Evolutionary conservation across 129 eudicot genomes (phyloP), one percentile per base, ranked within the genome.

Genomic region (Ambrosia artemisiifolia): DNA sequence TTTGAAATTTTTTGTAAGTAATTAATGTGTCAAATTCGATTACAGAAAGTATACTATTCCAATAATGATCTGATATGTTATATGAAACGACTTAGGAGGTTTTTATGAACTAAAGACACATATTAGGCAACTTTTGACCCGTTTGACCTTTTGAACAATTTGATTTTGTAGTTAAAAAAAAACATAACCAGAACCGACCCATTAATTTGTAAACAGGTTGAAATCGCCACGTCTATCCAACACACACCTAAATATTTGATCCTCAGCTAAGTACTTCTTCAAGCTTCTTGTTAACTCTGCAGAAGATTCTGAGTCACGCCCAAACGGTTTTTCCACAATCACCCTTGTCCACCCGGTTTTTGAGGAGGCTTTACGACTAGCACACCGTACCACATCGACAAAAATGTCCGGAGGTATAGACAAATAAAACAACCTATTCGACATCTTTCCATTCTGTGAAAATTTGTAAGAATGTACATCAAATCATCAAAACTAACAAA

Each of bases 281-380:
- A 93, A 83, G 69, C 79, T 85, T 79, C 85, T 83, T 12, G 98
- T 93, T 61, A 93, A 76, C 85, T 87, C 96, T 24, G 85, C 80
- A 54, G 98, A 93, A 1, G 98, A 85, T 78, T 87, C 87, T 11
- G 84, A 81, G 67, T 93, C 98, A 44, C 96, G 95, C 50, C 96
- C 98, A 70, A 93, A 90, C 74, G 98, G 98, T 85, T 93, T 93
- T 71, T 93, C 96, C 38, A 93, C 98, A 62, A 93, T 93, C 67
- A 93, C 98, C 80, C 98, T 84, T 70, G 98, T 93, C 98, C 98
- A 93, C 53, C 98, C 96, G 32, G 62, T 82, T 60, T 79, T 69
- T 66, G 98, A 87, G 69, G 96, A 87, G 79, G 98, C 96, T 82
- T 72, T 85, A 32, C 60, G 24, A 73, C 95, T 90, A 4, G 92